These are phyloP conservation scores for Pyrenophora tritici-repentis DNA, from an alignment of 2,329 filamentous ascomycete genomes.

Conservation along the genomic window DNA sequence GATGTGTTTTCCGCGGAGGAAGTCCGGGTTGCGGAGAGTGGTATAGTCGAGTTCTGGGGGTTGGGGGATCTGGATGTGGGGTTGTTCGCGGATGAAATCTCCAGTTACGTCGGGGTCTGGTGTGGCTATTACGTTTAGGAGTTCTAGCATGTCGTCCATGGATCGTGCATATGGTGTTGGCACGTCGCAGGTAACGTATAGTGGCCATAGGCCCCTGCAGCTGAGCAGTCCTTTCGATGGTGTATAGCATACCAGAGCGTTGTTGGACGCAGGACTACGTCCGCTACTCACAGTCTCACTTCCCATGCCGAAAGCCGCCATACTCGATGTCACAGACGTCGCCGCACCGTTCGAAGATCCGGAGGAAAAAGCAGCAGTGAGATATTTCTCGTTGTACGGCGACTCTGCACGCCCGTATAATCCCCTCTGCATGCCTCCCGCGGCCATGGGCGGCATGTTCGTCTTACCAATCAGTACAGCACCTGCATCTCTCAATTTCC, in stretches of 20 bases:
- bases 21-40: constrained; percentile 36
- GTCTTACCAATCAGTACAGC: constrained; percentile 60
- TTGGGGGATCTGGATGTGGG: constrained; percentile 50
- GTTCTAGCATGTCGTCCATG: constrained; percentile 55
- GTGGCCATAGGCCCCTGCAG: constrained; percentile 59
- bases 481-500: constrained; percentile 55
- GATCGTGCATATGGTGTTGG: constrained; percentile 59
- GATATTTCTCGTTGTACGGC: constrained; percentile 60
- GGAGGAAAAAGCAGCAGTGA: constrained; percentile 61
- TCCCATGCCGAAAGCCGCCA: constrained; percentile 60
- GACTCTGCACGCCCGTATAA: constrained; percentile 62
- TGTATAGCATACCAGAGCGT: constrained; percentile 61
- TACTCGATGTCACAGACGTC: constrained; percentile 56
- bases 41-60: constrained; percentile 43
- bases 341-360: constrained; percentile 64
- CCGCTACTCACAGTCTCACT: constrained; percentile 63
- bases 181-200: constrained; percentile 63
- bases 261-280: constrained; percentile 62
- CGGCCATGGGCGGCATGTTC: constrained; percentile 66
- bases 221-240: constrained; percentile 60
- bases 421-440: constrained; percentile 63
- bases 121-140: constrained; percentile 56
- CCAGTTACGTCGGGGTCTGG: constrained; percentile 50
- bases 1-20: constrained; percentile 53
- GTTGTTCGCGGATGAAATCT: constrained; percentile 63